A percentile compares a stretch with the other conserved stretches of the same genome.
Conservation (phyloP, 257 asterid genomes). For the Plantago elongata region DNA sequence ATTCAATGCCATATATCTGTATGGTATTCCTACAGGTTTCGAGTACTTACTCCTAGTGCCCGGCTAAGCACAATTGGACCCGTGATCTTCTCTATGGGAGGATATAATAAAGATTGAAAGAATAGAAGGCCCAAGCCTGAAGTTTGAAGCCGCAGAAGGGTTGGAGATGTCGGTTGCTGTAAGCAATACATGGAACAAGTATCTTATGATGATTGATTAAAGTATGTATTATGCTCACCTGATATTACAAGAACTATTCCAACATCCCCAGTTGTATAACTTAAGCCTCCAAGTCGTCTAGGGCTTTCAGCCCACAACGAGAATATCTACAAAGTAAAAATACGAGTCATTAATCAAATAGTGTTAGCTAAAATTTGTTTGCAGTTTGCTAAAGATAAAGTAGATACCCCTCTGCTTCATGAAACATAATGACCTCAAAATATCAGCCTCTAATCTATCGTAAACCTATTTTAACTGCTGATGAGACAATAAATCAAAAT, state of each 20-base stretch:
- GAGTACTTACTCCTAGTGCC: constrained; percentile 52
- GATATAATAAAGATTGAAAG: constrained; percentile 57
- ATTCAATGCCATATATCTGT: not conserved
- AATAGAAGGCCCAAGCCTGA: constrained; percentile 73
- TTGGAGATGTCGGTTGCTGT: not conserved
- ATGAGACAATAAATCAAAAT: no score
- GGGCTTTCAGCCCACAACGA: constrained; percentile 93
- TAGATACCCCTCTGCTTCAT: no score
- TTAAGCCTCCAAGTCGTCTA: constrained; percentile 67
- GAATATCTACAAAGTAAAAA: constrained; percentile 44
- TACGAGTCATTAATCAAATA: not conserved
- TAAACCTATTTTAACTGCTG: no score
- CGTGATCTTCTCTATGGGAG: constrained; percentile 44
- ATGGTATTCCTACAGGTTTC: constrained; percentile 11
- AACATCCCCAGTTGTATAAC: constrained; percentile 62
- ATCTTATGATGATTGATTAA: no score
- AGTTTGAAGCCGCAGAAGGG: constrained; percentile 18
- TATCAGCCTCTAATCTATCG: no score
- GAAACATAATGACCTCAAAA: no score
- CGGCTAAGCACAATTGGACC: constrained; percentile 62
- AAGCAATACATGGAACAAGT: not conserved
- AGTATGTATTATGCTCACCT: constrained; percentile 28
- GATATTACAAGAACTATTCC: constrained; percentile 78
- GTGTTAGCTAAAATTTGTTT: not conserved
- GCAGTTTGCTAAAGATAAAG: not conserved